Evolutionary conservation across 768 basidiomycete genomes (phyloP), one percentile per base, ranked within the genome.

Genomic region (Dentipellis fragilis): DNA sequence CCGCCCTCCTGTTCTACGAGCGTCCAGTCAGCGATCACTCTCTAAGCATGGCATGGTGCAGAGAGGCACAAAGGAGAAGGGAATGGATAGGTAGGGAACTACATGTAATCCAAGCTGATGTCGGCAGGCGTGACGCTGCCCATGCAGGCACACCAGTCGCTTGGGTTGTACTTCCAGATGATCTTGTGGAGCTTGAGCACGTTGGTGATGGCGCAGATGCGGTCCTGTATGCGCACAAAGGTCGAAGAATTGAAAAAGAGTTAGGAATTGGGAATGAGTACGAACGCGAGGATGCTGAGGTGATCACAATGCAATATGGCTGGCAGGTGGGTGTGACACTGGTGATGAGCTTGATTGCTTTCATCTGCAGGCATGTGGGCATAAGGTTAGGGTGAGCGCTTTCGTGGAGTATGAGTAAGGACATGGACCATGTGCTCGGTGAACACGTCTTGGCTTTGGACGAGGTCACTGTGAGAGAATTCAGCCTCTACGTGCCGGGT

Each of bases 131-230:
- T 55, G 22, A 57, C 1, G 21, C 39, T 47, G 38, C 10, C 34
- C 9, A 4, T 1, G 37, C 61, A 59, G 8, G 53, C 58, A 52
- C 81, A 65, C 87, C 87, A 90, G 67, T 93, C 89, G 39, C 75
- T 71, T n/a, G 82, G 78, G 62, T 86, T 83, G 57, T 76, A 81
- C 61, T 73, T 66, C 89, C 90, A 92, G 51, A 91, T 72, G 64
- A 92, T 75, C 2, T 86, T 87, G 10, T 77, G 78, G 14, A 91
- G 71, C 38, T 81, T 82, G 60, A 91, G 80, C 10, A 75, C 81
- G 21, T 80, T 65, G 2, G 84, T 80, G 55, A 92, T 84, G 37
- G n/a, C 73, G 36, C 90, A 80, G 45, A 91, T 80, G 52, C 89
- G 85, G 68, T 85, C 83, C 29, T n/a, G n/a, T n/a, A n/a, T 29